phyloP scores from a whole-genome alignment of 768 basidiomycete species.

The Suillus lakei region DNA sequence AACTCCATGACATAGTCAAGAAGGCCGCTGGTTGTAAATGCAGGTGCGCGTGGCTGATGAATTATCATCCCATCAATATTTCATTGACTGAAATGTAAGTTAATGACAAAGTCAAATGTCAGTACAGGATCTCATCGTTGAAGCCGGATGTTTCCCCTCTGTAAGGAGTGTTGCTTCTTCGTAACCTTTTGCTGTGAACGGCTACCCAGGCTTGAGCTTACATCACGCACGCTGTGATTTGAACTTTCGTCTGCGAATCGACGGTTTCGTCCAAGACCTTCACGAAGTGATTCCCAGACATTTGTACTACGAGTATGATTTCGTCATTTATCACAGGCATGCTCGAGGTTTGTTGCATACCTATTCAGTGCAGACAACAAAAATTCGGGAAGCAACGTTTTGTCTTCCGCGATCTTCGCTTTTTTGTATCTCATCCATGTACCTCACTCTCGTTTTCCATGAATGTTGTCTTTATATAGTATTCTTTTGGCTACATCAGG shows the following conservation, averaged over 20 bases:
- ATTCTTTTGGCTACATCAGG: no score
- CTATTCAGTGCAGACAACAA: background rate
- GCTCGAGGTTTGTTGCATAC: background rate
- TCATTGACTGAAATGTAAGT: no score
- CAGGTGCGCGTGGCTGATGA: no score
- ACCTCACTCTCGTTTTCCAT: no score
- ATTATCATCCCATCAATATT: no score
- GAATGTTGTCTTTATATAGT: no score
- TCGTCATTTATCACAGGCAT: background rate
- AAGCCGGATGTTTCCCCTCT: conserved; percentile 15
- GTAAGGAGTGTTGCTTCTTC: conserved; percentile 25
- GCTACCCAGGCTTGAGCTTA: background rate
- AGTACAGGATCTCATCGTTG: conserved; percentile 7
- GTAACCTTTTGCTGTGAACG: conserved; percentile 16
- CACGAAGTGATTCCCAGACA: conserved; percentile 17
- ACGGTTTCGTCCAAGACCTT: conserved; percentile 8
- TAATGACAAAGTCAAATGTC: no score
- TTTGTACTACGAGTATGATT: conserved; percentile 17
- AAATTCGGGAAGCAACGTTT: background rate
- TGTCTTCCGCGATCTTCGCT: background rate
- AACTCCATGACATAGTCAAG: no score
- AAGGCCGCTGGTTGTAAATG: no score
- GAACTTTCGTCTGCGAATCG: background rate
- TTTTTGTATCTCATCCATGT: no score
- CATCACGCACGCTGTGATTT: background rate